These are phyloP conservation scores for Domatiomyces globalis DNA, from an alignment of 2,329 filamentous ascomycete genomes.

Conservation along the genomic window DNA sequence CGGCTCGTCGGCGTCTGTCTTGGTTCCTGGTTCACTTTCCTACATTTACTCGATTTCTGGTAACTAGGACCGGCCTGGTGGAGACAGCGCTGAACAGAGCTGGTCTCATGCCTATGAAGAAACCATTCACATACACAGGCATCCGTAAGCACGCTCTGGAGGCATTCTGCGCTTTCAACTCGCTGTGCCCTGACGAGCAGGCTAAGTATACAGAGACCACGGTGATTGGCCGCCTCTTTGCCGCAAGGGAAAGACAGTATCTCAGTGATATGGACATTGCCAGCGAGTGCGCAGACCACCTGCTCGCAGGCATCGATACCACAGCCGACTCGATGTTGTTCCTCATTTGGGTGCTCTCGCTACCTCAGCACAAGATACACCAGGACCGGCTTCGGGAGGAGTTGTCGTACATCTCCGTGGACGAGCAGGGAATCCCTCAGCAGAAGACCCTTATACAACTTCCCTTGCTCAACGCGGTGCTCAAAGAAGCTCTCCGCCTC, in stretches of 20 bases:
- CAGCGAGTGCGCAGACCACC: conserved; percentile 40
- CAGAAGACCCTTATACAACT: conserved; percentile 27
- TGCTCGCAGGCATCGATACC: conserved; percentile 40
- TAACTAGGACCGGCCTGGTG: conserved; percentile 27
- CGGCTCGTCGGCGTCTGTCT: conserved; percentile 30
- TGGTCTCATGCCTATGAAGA: conserved; percentile 36
- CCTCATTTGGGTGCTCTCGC: conserved; percentile 36
- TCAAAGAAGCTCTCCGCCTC: conserved; percentile 36
- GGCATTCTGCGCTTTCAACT: conserved; percentile 22
- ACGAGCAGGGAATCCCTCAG: conserved; percentile 23
- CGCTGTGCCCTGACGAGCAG: conserved; percentile 19
- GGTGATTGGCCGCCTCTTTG: conserved; percentile 16
- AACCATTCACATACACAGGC: conserved; percentile 38
- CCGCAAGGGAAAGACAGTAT: conserved; percentile 15
- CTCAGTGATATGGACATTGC: conserved; percentile 36
- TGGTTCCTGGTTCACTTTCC: conserved; percentile 39
- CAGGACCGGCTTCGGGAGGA: conserved; percentile 35
- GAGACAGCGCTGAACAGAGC: conserved; percentile 23
- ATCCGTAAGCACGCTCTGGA: conserved; percentile 33
- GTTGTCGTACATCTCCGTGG: conserved; percentile 20
- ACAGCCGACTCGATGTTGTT: conserved; percentile 40
- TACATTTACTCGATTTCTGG: conserved; percentile 35
- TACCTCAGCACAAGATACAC: conserved; percentile 27
- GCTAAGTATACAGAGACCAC: conserved; percentile 11
- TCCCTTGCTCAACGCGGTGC: conserved; percentile 33